Evolutionary conservation across 2,329 filamentous ascomycete species (phyloP).

Genomic region (Ascomycota sp.): DNA sequence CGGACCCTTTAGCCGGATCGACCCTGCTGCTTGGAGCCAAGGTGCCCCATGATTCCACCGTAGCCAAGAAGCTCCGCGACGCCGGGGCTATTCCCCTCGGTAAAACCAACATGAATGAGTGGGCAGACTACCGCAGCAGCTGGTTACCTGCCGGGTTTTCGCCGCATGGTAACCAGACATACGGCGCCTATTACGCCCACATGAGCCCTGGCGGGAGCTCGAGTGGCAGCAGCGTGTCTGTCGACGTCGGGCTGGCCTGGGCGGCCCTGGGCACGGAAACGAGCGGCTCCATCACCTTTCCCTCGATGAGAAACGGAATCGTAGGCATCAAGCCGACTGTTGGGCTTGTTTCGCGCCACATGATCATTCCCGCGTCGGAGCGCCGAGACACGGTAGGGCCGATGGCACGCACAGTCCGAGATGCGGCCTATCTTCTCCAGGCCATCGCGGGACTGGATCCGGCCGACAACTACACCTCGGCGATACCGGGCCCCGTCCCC

Average conservation of each 20-base stretch:
- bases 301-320: slow-evolving; percentile 15
- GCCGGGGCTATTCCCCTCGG: slow-evolving; percentile 40
- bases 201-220: slow-evolving; percentile 40
- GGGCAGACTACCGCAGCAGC: slow-evolving; percentile 31
- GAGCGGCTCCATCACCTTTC: slow-evolving; percentile 15
- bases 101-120: slow-evolving; percentile 40
- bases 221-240: slow-evolving; percentile 36
- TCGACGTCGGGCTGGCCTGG: slow-evolving; percentile 34
- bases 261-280: slow-evolving; percentile 36
- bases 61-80: slow-evolving; percentile 32
- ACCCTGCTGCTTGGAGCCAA: slow-evolving; percentile 32
- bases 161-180: slow-evolving; percentile 36
- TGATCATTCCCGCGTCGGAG: slow-evolving; percentile 31
- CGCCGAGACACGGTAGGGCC: slow-evolving; percentile 41
- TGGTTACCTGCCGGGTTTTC: slow-evolving; percentile 28
- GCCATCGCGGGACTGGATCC: slow-evolving; percentile 37
- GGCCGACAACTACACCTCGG: slow-evolving; percentile 34
- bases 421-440: slow-evolving; percentile 36
- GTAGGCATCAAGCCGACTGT: background rate
- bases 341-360: background rate
- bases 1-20: slow-evolving; percentile 22
- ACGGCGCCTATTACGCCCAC: slow-evolving; percentile 34
- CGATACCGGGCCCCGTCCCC: slow-evolving; percentile 25
- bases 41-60: slow-evolving; percentile 30
- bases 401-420: slow-evolving; percentile 37